phyloP scores from a whole-genome alignment of 352 stramenopile genomes.

The Pythium utonaiense region DNA sequence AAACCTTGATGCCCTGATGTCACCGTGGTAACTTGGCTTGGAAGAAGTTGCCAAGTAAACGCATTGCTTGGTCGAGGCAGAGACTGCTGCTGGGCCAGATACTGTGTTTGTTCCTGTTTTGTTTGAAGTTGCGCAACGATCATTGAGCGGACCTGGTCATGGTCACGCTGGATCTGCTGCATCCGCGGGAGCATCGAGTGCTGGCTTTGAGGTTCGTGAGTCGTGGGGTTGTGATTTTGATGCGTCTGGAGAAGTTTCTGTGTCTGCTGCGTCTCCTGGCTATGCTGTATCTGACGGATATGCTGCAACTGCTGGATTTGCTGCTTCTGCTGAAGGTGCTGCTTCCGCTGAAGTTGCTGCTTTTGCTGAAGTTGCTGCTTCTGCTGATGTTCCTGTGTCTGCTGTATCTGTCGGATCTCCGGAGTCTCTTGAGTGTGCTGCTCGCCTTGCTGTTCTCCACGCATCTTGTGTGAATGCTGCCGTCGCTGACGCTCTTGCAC shows the following conservation, averaged over 20 bases:
- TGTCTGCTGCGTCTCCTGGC: neutral
- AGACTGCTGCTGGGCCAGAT: slow-evolving; percentile 8
- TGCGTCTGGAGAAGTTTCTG: too few relatives aligned
- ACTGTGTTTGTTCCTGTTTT: slow-evolving; percentile 3
- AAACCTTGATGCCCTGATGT: neutral
- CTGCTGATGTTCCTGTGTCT: too few relatives aligned
- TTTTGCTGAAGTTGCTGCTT: neutral
- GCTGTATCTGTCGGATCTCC: neutral
- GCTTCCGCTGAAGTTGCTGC: too few relatives aligned
- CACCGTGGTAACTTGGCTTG: neutral
- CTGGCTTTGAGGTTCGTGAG: too few relatives aligned
- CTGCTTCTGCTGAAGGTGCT: neutral
- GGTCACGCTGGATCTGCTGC: slow-evolving; percentile 1
- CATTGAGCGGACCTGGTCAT: too few relatives aligned
- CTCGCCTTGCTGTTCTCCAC: neutral
- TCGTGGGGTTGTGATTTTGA: too few relatives aligned
- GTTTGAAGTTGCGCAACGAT: neutral
- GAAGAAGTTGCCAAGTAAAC: neutral
- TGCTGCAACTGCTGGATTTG: neutral
- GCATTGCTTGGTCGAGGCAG: neutral
- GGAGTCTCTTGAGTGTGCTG: neutral
- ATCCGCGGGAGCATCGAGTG: neutral
- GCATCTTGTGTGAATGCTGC: neutral
- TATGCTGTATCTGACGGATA: neutral
- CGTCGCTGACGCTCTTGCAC: neutral